A percentile compares a stretch with the other conserved stretches of the same genome.
These are phyloP conservation scores for Metschnikowia vanudenii DNA, from an alignment of 805 yeast species.

Conservation along the genomic window DNA sequence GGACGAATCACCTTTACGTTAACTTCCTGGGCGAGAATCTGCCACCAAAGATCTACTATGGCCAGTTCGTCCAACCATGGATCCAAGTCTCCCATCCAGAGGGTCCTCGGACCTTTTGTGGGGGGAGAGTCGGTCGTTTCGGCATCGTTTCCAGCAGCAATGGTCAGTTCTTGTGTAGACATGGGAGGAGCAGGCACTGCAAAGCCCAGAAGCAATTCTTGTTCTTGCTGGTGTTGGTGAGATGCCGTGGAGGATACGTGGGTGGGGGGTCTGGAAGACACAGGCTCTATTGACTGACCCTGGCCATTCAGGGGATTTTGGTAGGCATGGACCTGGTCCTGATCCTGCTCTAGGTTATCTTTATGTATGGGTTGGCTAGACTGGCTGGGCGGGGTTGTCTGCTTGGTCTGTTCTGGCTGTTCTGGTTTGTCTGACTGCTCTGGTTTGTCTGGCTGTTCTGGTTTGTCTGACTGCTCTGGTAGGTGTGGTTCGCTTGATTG, in stretches of 20 bases:
- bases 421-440: neutral
- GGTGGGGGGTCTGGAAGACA: neutral
- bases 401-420: too few relatives aligned
- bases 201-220: constrained; percentile 38
- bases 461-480: neutral
- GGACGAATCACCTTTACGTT: constrained; percentile 64
- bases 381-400: too few relatives aligned
- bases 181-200: constrained; percentile 44
- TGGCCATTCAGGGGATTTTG: neutral
- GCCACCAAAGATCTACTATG: constrained; percentile 56
- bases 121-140: constrained; percentile 12
- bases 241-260: constrained; percentile 31
- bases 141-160: constrained; percentile 26
- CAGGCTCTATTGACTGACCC: neutral
- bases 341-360: too few relatives aligned
- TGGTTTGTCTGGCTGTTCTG: neutral
- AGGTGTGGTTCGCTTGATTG: too few relatives aligned
- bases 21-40: constrained; percentile 52
- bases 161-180: constrained; percentile 36
- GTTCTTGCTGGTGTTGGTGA: constrained; percentile 44
- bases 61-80: constrained; percentile 73
- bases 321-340: too few relatives aligned
- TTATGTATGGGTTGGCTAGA: neutral
- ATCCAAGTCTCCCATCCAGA: constrained; percentile 89
- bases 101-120: constrained; percentile 58